These are phyloP conservation scores for Saprolegnia diclina DNA, from an alignment of 352 stramenopile species.

Conservation along the genomic window DNA sequence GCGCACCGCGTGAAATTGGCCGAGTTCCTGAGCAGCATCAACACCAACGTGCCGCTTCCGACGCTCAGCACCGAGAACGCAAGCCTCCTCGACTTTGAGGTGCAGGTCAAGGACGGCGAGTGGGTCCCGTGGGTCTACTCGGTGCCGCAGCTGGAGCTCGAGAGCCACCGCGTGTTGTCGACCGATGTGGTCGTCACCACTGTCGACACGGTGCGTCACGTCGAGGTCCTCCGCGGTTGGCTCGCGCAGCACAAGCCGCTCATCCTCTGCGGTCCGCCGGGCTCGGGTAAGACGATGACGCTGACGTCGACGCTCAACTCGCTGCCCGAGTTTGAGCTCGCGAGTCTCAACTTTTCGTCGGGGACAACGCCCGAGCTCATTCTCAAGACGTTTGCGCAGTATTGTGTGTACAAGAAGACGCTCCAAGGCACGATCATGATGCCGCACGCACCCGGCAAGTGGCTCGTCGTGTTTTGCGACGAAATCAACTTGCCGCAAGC, in stretches of 20 bases:
- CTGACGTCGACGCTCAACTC: slow-evolving; percentile 96
- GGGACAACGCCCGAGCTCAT: slow-evolving; percentile 98
- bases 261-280: slow-evolving; percentile 97
- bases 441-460: slow-evolving; percentile 92
- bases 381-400: slow-evolving; percentile 97
- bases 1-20: slow-evolving; percentile 89
- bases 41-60: slow-evolving; percentile 84
- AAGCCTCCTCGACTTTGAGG: slow-evolving; percentile 93
- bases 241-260: slow-evolving; percentile 94
- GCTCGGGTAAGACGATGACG: slow-evolving; percentile 99
- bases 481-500: slow-evolving; percentile 99
- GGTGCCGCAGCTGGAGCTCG: slow-evolving; percentile 97
- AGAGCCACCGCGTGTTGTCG: slow-evolving; percentile 94
- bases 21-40: slow-evolving; percentile 86
- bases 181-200: slow-evolving; percentile 99
- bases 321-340: slow-evolving; percentile 97
- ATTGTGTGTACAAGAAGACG: slow-evolving; percentile 98
- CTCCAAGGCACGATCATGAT: slow-evolving; percentile 95
- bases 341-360: slow-evolving; percentile 99
- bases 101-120: slow-evolving; percentile 95
- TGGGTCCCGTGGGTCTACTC: slow-evolving; percentile 94
- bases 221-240: slow-evolving; percentile 96
- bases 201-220: slow-evolving; percentile 98
- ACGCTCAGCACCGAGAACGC: slow-evolving; percentile 53
- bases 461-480: slow-evolving; percentile 99